Percentiles rank a stretch among this genome's conserved stretches.
Evolutionary conservation across 345 rosid genomes (phyloP).

Genomic region (Anastatica hierochuntica): DNA sequence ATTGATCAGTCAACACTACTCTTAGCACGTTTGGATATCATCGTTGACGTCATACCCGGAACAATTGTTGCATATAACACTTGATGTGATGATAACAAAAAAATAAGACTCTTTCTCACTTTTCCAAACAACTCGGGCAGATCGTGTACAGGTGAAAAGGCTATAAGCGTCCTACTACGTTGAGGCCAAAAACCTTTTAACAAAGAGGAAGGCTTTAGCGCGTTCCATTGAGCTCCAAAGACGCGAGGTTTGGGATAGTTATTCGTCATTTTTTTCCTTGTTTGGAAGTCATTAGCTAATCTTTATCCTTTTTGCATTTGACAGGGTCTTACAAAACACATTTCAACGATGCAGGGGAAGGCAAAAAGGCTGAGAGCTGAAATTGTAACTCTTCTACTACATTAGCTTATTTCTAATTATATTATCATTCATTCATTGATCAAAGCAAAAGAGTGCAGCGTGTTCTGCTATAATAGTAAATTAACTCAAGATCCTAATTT

Average conservation of each 20-base stretch:
- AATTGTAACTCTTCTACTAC: conserved; percentile 47
- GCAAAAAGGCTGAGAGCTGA: conserved; percentile 63
- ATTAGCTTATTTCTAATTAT: neutral
- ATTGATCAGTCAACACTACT: no score
- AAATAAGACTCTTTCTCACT: no score
- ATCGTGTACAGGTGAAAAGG: conserved; percentile 78
- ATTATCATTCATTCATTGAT: neutral
- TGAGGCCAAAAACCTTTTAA: conserved; percentile 86
- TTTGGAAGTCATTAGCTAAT: conserved; percentile 12
- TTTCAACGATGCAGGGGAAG: conserved; percentile 38
- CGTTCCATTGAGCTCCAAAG: conserved; percentile 95
- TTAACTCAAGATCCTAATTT: conserved; percentile 4
- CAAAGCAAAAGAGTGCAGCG: neutral
- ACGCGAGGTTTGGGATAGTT: conserved; percentile 43
- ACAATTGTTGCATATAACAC: no score
- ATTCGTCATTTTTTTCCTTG: neutral
- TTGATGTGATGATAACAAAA: no score
- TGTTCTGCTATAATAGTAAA: neutral
- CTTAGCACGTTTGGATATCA: no score
- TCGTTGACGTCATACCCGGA: no score
- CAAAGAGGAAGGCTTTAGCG: conserved; percentile 94
- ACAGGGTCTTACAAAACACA: conserved; percentile 77
- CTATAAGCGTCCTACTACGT: conserved; percentile 65
- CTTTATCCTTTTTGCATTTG: conserved; percentile 21
- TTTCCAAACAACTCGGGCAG: no score